Conservation (phyloP, 768 basidiomycete genomes). For the Rickenella mellea region DNA sequence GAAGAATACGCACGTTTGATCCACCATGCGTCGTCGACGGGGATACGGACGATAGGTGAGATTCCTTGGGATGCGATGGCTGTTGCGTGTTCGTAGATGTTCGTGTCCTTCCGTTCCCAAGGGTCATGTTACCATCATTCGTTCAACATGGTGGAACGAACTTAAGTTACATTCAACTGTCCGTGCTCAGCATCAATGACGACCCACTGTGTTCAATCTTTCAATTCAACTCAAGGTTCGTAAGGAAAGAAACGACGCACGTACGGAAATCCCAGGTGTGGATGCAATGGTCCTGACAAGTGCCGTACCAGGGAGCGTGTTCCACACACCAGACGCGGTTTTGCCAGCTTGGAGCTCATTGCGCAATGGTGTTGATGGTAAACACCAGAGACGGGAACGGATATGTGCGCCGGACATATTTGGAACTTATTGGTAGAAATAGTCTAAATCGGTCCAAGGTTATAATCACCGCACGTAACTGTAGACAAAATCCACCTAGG, state of each 20-base stretch:
- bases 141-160: slow-evolving; percentile 43
- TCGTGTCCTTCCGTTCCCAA: not conserved
- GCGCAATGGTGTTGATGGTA: slow-evolving; percentile 36
- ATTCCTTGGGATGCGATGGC: not conserved
- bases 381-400: no score
- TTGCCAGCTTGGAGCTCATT: slow-evolving; percentile 42
- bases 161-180: slow-evolving; percentile 20
- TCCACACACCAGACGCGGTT: slow-evolving; percentile 61
- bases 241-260: not conserved
- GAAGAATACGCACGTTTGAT: slow-evolving; percentile 1
- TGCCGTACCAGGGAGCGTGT: slow-evolving; percentile 49
- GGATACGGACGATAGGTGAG: slow-evolving; percentile 1
- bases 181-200: slow-evolving; percentile 65
- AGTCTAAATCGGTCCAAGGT: no score
- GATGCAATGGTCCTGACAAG: slow-evolving; percentile 47
- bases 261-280: not conserved
- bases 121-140: no score
- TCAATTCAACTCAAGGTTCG: not conserved
- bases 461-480: no score
- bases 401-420: no score
- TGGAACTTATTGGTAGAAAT: no score
- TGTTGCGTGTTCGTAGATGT: not conserved
- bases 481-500: no score
- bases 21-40: not conserved
- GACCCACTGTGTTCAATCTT: slow-evolving; percentile 30